Evolutionary conservation across 768 basidiomycete genomes (phyloP), one percentile per base, ranked within the genome.

Genomic region (Suillus weaverae): DNA sequence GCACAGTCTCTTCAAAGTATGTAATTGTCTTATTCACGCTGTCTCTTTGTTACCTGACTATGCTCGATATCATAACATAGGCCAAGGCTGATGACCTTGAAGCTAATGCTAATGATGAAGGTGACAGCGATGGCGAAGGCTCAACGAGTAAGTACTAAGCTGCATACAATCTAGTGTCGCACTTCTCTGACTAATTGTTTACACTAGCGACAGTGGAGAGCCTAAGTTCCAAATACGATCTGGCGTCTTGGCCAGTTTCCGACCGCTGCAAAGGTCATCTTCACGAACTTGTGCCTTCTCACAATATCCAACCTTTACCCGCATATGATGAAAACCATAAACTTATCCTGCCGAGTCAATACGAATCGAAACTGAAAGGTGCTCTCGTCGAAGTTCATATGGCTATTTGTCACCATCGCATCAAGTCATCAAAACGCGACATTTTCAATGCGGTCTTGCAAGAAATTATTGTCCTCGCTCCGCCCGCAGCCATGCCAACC

Each of bases 231-330:
- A 36, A 64, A 4, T 63, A 56, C 13, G 3, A 26, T 6, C 51
- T 64, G 57, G 39, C 54, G 22, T 38, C 14, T 11, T 64, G 64
- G 64, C 64, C 46, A 26, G 48, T 64, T 51, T 41, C 56, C 1
- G 22, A 65, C 5, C 16, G 2, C 16, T 41, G 16, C 6, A 41
- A 41, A 41, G 41, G 26, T 39, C 39, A 39, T 14, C 39, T 39
- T 39, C 39, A 39, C 1, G 39, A 39, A 14, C 39, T 39, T 9
- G 9, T 16, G 4, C 6, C 39, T 14, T 39, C 39, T 1, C 39
- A 39, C 14, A 5, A 39, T 16, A 39, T 39, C 13, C 13, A 39
- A 39, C 14, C 39, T 39, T 39, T 39, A 39, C 39, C 39, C 9
- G 14, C 14, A 16, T 39, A 39, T 39, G 39, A 39, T 16, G 14